phyloP scores from a whole-genome alignment of 176 grass and related monocot genomes.

The Aegilops bicornis region DNA sequence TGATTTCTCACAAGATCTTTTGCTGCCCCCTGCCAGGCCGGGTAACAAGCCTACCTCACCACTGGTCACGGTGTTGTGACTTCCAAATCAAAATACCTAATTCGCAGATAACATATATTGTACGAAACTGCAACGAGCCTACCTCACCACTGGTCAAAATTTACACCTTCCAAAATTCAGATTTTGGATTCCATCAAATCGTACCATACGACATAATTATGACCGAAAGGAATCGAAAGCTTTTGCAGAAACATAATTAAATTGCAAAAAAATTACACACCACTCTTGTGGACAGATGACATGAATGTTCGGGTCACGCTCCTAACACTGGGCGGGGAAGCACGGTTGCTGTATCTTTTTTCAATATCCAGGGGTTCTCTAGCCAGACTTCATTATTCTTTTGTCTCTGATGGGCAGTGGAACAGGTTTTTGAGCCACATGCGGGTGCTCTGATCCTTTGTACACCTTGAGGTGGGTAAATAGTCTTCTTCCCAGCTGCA shows the following conservation, averaged over 20 bases:
- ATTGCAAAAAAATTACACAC: slow-evolving; percentile 38
- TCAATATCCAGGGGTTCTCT: slow-evolving; percentile 12
- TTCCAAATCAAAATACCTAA: background rate
- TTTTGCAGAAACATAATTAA: slow-evolving; percentile 6
- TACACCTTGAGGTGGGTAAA: slow-evolving; percentile 99
- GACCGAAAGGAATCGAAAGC: background rate
- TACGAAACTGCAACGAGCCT: too few relatives aligned
- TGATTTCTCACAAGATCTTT: too few relatives aligned
- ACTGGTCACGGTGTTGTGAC: too few relatives aligned
- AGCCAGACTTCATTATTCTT: slow-evolving; percentile 60
- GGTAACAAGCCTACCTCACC: too few relatives aligned
- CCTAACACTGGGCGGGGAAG: slow-evolving; percentile 7
- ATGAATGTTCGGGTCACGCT: background rate
- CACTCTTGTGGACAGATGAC: slow-evolving; percentile 20
- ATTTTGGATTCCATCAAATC: slow-evolving; percentile 4
- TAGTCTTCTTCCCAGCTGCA: slow-evolving; percentile 83
- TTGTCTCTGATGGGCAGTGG: slow-evolving; percentile 87
- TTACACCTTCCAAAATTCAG: background rate
- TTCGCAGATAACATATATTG: background rate
- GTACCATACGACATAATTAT: slow-evolving; percentile 22
- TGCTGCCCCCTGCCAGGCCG: too few relatives aligned
- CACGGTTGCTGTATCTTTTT: slow-evolving; percentile 24
- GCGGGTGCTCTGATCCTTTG: slow-evolving; percentile 87
- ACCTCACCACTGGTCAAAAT: slow-evolving; percentile 16
- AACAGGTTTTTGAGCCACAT: slow-evolving; percentile 79